Evolutionary conservation across 352 stramenopile genomes (phyloP), one percentile per base, ranked within the genome.

Genomic region (Thalassiosira oceanica): DNA sequence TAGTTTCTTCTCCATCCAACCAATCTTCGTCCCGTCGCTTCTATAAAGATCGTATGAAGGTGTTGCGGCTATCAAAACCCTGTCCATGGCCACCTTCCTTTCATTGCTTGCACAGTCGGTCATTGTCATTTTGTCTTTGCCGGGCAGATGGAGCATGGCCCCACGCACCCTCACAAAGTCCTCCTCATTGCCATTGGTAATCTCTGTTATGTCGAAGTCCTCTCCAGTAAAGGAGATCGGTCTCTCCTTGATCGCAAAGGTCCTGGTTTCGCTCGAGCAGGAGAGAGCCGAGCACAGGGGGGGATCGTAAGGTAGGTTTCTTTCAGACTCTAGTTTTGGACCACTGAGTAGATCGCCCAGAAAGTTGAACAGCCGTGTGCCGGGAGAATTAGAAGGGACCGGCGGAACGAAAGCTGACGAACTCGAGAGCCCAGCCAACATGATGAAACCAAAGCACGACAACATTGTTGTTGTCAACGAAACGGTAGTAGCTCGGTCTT

Each of bases 81-180:
- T 65, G 64, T 88, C 80, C 56, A 86, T 74, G 1, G 46, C 51
- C 0, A 65, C 61, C 3, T 53, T 27, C 6, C 64, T 57, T 5
- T 61, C 24, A 24, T 56, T 57, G 16, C 50, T 58, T 0, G 55
- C 45, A 3, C 31, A 46, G 8, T 28, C 61, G 18, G 21, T 43
- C 13, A 86, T 55, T 35, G 60, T 33, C 75, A 85, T 85, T 62
- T 86, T 86, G 54, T 88, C 74, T 61, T 88, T 86, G 11, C 80
- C 77, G 0, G 80, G 76, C 8, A 88, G 54, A 36, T 88, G 80
- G 15, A 88, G 44, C 77, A 88, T 85, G 10, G 80, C 80, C n/a
- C 80, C 80, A 27, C 77, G 70, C 5, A 88, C 74, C 4, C 45
- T 44, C 2, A 55, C 57, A 52, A 79, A 85, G 1, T 61, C 50